Evolutionary conservation across 768 basidiomycete genomes (phyloP).

Genomic region (Auricularia cornea): DNA sequence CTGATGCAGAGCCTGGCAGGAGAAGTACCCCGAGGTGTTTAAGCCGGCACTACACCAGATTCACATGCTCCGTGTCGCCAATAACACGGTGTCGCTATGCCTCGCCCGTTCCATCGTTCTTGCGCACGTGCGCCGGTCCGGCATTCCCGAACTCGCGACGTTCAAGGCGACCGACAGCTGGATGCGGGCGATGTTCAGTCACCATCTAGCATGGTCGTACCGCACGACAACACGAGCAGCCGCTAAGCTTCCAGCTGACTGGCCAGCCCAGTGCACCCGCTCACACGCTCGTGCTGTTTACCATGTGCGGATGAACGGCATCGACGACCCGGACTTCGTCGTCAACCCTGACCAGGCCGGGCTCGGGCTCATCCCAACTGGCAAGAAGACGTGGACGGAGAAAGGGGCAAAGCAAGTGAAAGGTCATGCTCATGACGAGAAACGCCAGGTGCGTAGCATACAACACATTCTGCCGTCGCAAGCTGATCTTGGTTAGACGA

Average conservation of each 20-base stretch:
- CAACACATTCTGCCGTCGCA: no score
- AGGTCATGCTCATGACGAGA: slow-evolving; percentile 21
- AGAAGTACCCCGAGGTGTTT: no score
- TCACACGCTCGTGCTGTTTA: slow-evolving; percentile 17
- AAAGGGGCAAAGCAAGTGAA: slow-evolving; percentile 19
- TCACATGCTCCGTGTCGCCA: no score
- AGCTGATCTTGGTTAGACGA: slow-evolving; percentile 16
- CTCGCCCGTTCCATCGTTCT: no score
- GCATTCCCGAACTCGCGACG: no score
- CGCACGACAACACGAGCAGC: slow-evolving; percentile 14
- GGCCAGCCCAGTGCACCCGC: not conserved
- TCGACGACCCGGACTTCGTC: slow-evolving; percentile 10
- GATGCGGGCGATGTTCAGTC: no score
- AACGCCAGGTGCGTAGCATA: slow-evolving; percentile 5
- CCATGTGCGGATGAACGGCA: slow-evolving; percentile 4
- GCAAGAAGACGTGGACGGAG: slow-evolving; percentile 13
- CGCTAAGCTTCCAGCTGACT: slow-evolving; percentile 14
- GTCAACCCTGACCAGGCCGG: slow-evolving; percentile 20
- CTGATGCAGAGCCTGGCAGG: no score
- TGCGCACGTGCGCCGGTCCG: no score
- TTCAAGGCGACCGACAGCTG: no score
- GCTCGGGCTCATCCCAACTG: slow-evolving; percentile 9
- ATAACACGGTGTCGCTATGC: no score
- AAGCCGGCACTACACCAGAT: no score
- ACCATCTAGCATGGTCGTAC: not conserved